Percentiles rank a stretch among this genome's conserved stretches.
These are phyloP conservation scores for Candida lessepsii DNA, from an alignment of 805 yeast species.

Conservation along the genomic window DNA sequence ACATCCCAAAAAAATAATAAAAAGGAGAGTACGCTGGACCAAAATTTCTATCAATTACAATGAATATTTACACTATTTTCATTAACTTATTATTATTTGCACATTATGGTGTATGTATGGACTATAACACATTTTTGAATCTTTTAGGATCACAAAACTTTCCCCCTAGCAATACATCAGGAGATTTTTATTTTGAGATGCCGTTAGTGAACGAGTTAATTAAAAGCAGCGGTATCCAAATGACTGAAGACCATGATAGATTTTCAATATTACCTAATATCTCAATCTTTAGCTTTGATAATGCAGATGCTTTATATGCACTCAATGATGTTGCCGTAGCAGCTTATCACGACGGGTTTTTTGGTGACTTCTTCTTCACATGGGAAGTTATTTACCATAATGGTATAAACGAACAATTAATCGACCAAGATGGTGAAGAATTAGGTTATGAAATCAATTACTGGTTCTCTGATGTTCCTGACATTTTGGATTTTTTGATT, in stretches of 20 bases:
- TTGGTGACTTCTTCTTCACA: not conserved
- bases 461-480: not conserved
- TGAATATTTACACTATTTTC: too few relatives aligned
- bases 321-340: not conserved
- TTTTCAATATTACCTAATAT: not conserved
- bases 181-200: not conserved
- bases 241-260: not conserved
- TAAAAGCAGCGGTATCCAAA: not conserved
- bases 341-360: constrained; percentile 2
- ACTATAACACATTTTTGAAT: too few relatives aligned
- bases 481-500: not conserved
- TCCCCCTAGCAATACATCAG: not conserved
- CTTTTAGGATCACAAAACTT: constrained; percentile 2
- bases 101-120: too few relatives aligned
- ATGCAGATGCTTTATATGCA: not conserved
- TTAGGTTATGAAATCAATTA: not conserved
- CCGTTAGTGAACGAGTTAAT: not conserved
- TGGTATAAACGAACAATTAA: not conserved
- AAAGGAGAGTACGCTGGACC: too few relatives aligned
- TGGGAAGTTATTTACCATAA: constrained; percentile 4
- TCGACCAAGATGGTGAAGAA: not conserved
- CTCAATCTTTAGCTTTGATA: not conserved
- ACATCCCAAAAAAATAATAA: too few relatives aligned
- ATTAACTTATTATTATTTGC: too few relatives aligned
- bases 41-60: too few relatives aligned